Base-by-base conservation (phyloP, 140 eudicot genomes). In the Oenanthe javanica region DNA sequence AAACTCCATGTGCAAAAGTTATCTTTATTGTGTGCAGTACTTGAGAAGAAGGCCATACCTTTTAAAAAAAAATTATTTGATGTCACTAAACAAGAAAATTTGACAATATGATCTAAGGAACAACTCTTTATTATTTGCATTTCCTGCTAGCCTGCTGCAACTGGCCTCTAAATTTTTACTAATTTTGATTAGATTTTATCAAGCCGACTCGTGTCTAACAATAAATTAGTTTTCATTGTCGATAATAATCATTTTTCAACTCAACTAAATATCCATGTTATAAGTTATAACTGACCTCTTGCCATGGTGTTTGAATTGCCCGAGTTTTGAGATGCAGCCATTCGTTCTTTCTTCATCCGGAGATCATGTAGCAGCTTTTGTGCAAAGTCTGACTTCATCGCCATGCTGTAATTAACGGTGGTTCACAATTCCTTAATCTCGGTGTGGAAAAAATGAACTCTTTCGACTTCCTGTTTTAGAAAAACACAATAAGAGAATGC, bases 321-420 rank as follows among this genome's bases (percentile, higher is more conserved):
- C 0, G 97, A 87, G 77, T 77, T 79, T 23, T 90, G 93, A 40
- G 92, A 73, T 9, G 76, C 87, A 69, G 94, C 87, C 93, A 95
- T 82, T 73, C 88, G 89, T 80, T 92, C 97, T 80, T 95, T 92
- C 42, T 96, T 84, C 9, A 84, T 80, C 52, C 93, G 90, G 10
- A 95, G 99, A 88, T 95, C 99, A 70, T 59, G 51, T 55, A 95
- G 93, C 81, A 95, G 89, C 88, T 95, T 95, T 81, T 95, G 97
- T 4, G 99, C 97, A 83, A 95, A 91, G 77, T 92, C 97, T 9
- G 97, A 84, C 75, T 86, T 90, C 46, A 89, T 52, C 15, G 92
- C 90, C 98, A 94, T 94, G 63, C 81, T 81, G 36, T 71, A 59
- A 19, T 31, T 42, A 42, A 42, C 52, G 16, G 40, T 51, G 9